Conservation (phyloP, 179 eudicot genomes). For the Beta lomatogona region DNA sequence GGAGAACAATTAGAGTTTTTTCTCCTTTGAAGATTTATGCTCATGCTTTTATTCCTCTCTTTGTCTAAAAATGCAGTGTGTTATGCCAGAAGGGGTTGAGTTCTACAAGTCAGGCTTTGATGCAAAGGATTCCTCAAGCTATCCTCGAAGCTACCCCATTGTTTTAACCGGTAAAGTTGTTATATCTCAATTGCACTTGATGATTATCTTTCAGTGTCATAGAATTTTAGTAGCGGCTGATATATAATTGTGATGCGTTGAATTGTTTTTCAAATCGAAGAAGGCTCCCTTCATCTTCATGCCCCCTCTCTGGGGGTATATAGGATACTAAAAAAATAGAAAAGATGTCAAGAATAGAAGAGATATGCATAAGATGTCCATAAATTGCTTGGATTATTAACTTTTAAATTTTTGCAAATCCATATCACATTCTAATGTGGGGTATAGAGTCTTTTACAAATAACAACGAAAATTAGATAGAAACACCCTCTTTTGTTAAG, state of each 20-base stretch:
- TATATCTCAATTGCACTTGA: not conserved
- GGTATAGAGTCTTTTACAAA: no score
- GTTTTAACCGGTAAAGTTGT: conserved; percentile 29
- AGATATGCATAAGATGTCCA: no score
- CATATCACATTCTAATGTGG: no score
- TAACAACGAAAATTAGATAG: no score
- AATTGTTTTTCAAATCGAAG: not conserved
- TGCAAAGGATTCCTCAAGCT: conserved; percentile 21
- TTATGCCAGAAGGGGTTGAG: conserved; percentile 33
- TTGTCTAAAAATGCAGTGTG: conserved; percentile 27
- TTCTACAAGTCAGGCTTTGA: conserved; percentile 27
- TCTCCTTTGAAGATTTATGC: not conserved
- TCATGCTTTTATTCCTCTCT: not conserved
- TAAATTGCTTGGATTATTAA: no score
- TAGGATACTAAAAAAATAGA: no score
- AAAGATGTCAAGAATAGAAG: no score
- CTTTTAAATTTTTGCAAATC: no score
- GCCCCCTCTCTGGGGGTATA: not conserved
- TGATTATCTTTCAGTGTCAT: not conserved
- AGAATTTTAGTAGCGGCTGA: not conserved
- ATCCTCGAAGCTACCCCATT: conserved; percentile 34
- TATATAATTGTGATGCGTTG: not conserved
- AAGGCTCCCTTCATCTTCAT: not conserved
- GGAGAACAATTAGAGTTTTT: not conserved
- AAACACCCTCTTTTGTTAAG: no score